phyloP scores from a whole-genome alignment of 2,329 filamentous ascomycete species.

The Curvularia hawaiiensis region DNA sequence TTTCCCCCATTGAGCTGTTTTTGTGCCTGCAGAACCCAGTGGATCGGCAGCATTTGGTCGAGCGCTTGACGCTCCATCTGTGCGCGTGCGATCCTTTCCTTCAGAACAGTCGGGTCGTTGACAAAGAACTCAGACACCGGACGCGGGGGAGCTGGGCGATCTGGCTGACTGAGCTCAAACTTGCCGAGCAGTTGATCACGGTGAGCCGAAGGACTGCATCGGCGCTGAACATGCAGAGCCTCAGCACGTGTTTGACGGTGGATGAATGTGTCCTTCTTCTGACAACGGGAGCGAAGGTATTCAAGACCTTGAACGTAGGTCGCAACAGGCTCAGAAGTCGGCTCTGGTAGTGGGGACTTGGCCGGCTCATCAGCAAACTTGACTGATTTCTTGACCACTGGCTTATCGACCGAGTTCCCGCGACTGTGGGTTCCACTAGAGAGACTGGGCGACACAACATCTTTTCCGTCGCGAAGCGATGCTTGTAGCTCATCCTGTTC shows the following conservation, averaged over 20 bases:
- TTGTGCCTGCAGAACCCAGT: slow-evolving; percentile 68
- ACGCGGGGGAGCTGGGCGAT: slow-evolving; percentile 50
- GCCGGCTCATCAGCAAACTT: slow-evolving; percentile 63
- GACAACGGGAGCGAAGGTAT: slow-evolving; percentile 69
- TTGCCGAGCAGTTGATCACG: slow-evolving; percentile 83
- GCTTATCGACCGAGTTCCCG: slow-evolving; percentile 44
- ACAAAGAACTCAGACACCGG: slow-evolving; percentile 54
- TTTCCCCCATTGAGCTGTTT: slow-evolving; percentile 65
- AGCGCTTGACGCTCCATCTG: slow-evolving; percentile 85
- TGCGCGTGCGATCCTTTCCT: slow-evolving; percentile 52
- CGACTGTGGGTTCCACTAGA: slow-evolving; percentile 40
- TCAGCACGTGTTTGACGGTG: slow-evolving; percentile 86
- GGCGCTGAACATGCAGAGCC: slow-evolving; percentile 80
- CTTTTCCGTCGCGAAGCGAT: slow-evolving; percentile 63
- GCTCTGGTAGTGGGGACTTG: slow-evolving; percentile 33
- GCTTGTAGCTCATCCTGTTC: slow-evolving; percentile 80
- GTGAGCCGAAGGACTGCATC: slow-evolving; percentile 74
- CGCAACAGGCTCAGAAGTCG: slow-evolving; percentile 60
- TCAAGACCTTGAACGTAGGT: slow-evolving; percentile 91
- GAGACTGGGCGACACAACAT: slow-evolving; percentile 48
- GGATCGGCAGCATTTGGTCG: slow-evolving; percentile 66
- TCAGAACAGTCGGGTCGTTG: slow-evolving; percentile 67
- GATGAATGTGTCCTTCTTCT: slow-evolving; percentile 76
- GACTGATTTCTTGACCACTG: slow-evolving; percentile 71
- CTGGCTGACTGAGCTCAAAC: slow-evolving; percentile 69